Conservation (phyloP, 495 filamentous ascomycete genomes). For the Alectoria sarmentosa region DNA sequence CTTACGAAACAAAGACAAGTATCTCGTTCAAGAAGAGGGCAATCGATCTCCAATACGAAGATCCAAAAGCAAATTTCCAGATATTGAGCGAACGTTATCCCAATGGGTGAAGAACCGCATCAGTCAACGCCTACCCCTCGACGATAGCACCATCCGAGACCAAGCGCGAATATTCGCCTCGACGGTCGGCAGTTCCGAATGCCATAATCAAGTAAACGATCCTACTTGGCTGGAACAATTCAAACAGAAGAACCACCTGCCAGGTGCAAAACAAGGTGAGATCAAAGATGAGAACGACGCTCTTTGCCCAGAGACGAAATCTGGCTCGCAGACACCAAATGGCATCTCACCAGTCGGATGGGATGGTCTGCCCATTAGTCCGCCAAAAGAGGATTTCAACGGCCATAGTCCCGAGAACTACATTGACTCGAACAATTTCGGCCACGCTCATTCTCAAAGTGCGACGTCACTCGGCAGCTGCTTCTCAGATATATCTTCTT, state of each 20-base stretch:
- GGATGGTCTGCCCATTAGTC: conserved; percentile 51
- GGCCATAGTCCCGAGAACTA: conserved; percentile 43
- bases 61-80: conserved; percentile 83
- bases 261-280: conserved; percentile 51
- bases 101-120: conserved; percentile 83
- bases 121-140: conserved; percentile 65
- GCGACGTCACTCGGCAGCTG: conserved; percentile 51
- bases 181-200: conserved; percentile 67
- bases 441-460: conserved; percentile 53
- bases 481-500: conserved; percentile 51
- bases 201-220: conserved; percentile 66
- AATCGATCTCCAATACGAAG: conserved; percentile 83
- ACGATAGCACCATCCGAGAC: conserved; percentile 78
- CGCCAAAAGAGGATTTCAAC: conserved; percentile 59
- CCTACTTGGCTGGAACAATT: conserved; percentile 91
- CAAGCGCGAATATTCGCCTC: conserved; percentile 82
- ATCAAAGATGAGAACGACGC: conserved; percentile 36
- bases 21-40: conserved; percentile 81
- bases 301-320: conserved; percentile 34
- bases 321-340: conserved; percentile 58
- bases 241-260: conserved; percentile 82
- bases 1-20: conserved; percentile 92
- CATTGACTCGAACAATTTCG: conserved; percentile 44
- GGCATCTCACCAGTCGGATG: conserved; percentile 71
- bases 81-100: conserved; percentile 89